Conservation (phyloP, 2,329 filamentous ascomycete species). For the Diatrype stigma region DNA sequence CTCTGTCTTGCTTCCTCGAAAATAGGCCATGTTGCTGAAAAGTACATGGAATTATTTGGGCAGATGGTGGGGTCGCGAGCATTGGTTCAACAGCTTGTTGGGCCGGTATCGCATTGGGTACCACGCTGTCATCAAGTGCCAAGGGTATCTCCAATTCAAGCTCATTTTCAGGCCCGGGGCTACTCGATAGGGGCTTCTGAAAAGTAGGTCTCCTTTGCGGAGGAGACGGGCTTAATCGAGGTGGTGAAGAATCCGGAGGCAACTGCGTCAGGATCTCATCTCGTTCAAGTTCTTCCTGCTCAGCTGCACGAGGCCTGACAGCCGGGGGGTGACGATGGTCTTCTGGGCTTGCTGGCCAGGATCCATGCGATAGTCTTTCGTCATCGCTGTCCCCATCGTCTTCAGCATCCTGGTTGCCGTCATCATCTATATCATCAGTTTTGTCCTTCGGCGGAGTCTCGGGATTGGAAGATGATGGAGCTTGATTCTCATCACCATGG, state of each 20-base stretch:
- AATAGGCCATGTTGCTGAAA: slow-evolving; percentile 15
- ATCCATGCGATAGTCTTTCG: background rate
- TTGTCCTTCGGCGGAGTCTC: background rate
- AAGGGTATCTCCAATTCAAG: slow-evolving; percentile 28
- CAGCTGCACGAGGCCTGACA: background rate
- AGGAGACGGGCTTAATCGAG: background rate
- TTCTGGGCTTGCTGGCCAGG: slow-evolving; percentile 12
- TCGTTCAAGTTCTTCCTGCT: slow-evolving; percentile 1
- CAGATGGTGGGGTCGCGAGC: slow-evolving; percentile 28
- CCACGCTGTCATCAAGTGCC: slow-evolving; percentile 14
- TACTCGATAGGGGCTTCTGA: slow-evolving; percentile 20
- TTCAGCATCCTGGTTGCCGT: background rate
- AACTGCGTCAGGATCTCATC: slow-evolving; percentile 22
- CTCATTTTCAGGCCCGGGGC: slow-evolving; percentile 24
- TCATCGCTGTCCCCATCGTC: slow-evolving; percentile 2
- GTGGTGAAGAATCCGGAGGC: slow-evolving; percentile 17
- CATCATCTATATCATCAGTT: slow-evolving; percentile 1
- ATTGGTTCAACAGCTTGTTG: slow-evolving; percentile 14
- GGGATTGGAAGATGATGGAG: slow-evolving; percentile 4
- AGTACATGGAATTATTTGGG: slow-evolving; percentile 28
- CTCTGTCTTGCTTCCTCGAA: slow-evolving; percentile 1
- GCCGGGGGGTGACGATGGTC: slow-evolving; percentile 5
- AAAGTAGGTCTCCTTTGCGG: slow-evolving; percentile 2
- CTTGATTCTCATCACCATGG: background rate
- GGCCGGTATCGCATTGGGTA: slow-evolving; percentile 19